Evolutionary conservation across 176 grass and related monocot species (phyloP).

Genomic region (Dendrocalamus sinicus): DNA sequence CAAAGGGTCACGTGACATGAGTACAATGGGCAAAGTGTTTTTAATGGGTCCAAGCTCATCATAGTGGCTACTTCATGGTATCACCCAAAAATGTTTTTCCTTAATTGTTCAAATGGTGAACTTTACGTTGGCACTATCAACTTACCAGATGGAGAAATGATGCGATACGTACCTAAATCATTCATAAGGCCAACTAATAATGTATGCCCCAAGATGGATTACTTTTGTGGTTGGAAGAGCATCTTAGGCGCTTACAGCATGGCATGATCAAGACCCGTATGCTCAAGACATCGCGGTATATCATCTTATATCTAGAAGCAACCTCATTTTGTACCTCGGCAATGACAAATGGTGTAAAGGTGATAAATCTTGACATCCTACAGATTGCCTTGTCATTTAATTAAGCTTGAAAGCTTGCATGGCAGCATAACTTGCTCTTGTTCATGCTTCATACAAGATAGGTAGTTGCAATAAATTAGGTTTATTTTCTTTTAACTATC

Average conservation of each 20-base stretch:
- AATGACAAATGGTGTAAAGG: slow-evolving; percentile 86
- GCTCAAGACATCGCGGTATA: slow-evolving; percentile 50
- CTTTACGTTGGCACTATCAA: slow-evolving; percentile 80
- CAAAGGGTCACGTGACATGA: not conserved
- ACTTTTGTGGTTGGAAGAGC: slow-evolving; percentile 96
- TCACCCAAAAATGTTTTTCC: slow-evolving; percentile 63
- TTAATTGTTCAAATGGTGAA: slow-evolving; percentile 74
- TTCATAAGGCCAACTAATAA: slow-evolving; percentile 57
- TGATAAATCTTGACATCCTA: slow-evolving; percentile 44
- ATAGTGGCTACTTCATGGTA: slow-evolving; percentile 71
- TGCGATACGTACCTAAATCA: slow-evolving; percentile 72
- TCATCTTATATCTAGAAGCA: slow-evolving; percentile 83
- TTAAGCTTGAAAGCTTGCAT: slow-evolving; percentile 9
- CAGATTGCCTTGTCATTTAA: slow-evolving; percentile 26
- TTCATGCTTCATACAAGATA: not conserved
- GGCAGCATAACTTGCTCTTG: not conserved
- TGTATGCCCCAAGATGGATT: slow-evolving; percentile 77
- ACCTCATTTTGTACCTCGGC: slow-evolving; percentile 66
- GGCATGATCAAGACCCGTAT: slow-evolving; percentile 71
- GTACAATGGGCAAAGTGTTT: slow-evolving; percentile 29
- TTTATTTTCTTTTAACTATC: not conserved
- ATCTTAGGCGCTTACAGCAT: slow-evolving; percentile 72
- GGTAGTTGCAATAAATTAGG: not conserved
- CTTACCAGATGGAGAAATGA: slow-evolving; percentile 61
- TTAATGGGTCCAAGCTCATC: slow-evolving; percentile 51